Conservation (phyloP, 192 early-diverging fungal genomes). For the Coemansia sp. region DNA sequence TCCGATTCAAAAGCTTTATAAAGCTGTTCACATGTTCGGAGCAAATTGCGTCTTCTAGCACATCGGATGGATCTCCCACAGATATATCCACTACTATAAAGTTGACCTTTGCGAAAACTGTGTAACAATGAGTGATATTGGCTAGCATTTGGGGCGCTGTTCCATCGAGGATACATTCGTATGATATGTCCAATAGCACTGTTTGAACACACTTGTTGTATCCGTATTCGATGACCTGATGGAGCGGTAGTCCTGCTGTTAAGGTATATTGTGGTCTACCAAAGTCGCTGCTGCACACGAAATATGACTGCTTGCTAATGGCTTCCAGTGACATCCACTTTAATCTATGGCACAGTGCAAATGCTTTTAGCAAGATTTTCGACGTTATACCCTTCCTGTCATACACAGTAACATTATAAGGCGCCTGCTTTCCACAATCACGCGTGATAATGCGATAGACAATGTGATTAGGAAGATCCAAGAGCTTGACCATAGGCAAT, state of each 20-base stretch:
- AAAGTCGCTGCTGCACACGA: background rate
- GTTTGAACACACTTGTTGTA: background rate
- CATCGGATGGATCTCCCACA: background rate
- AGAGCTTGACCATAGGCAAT: no score
- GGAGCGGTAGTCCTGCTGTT: background rate
- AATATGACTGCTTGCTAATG: background rate
- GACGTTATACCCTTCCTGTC: no score
- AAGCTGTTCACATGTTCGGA: background rate
- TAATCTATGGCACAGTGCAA: background rate
- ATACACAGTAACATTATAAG: no score
- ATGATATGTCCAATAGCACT: background rate
- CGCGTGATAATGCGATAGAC: no score
- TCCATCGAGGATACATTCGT: background rate
- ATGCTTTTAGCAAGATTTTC: background rate
- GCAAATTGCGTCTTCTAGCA: background rate
- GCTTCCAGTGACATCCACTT: background rate
- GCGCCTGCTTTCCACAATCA: no score
- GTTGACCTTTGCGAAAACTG: background rate
- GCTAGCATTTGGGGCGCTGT: background rate
- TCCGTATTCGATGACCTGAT: background rate
- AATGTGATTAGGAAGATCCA: no score
- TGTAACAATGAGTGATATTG: background rate
- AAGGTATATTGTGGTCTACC: background rate
- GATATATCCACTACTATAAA: background rate
- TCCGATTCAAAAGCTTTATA: background rate